Conservation (phyloP, 176 grass and related monocot species). For the Hordeum marinum region DNA sequence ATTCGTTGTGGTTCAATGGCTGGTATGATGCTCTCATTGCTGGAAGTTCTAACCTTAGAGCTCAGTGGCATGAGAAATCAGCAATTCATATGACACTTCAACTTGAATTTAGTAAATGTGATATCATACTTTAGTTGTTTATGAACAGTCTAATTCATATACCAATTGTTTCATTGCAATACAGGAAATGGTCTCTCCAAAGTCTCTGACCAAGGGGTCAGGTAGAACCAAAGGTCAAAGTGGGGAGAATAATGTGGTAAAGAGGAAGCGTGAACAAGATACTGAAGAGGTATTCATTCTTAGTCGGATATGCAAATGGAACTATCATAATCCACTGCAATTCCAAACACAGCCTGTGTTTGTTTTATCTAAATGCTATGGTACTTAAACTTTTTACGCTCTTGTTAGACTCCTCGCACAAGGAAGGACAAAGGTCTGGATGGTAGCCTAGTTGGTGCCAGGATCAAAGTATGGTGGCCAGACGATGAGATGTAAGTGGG, state of each 20-base stretch:
- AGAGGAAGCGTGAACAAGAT: conserved; percentile 58
- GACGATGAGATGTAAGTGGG: conserved; percentile 77
- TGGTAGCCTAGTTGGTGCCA: conserved; percentile 56
- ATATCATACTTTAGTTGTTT: not conserved
- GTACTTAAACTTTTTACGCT: conserved; percentile 19
- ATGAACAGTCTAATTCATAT: conserved; percentile 3
- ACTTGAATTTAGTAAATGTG: not conserved
- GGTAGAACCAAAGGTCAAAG: conserved; percentile 44
- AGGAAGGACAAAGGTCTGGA: conserved; percentile 63
- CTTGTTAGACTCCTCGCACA: conserved; percentile 43
- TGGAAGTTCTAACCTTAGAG: not conserved
- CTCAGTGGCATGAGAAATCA: not conserved
- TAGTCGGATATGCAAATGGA: not conserved
- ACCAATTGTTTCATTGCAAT: conserved; percentile 23
- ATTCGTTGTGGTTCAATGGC: not conserved
- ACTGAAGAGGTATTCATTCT: conserved; percentile 40
- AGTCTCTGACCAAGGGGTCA: conserved; percentile 36
- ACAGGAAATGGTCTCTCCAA: conserved; percentile 61
- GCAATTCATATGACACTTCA: not conserved
- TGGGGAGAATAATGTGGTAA: conserved; percentile 42
- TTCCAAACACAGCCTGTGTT: not conserved
- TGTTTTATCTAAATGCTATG: not conserved
- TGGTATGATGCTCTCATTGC: not conserved
- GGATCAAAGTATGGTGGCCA: conserved; percentile 98
- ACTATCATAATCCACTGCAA: not conserved